These are phyloP conservation scores for Hansenula lynferdii DNA, from an alignment of 1,139 yeast genomes.

Conservation along the genomic window DNA sequence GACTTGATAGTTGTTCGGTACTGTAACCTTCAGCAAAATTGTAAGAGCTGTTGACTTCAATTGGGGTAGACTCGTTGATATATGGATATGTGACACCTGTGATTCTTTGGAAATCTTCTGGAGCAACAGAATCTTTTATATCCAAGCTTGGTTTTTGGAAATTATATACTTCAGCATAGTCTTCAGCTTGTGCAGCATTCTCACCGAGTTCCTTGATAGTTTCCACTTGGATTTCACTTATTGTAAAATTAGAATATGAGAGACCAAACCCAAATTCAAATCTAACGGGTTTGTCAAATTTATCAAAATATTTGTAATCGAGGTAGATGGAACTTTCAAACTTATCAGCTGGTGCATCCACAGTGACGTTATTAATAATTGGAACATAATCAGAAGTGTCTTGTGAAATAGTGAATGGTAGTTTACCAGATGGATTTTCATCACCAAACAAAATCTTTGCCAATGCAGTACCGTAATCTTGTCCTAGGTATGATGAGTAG, in stretches of 20 bases:
- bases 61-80: conserved; percentile 2
- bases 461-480: conserved; percentile 40
- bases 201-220: conserved; percentile 30
- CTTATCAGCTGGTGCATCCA: conserved; percentile 8
- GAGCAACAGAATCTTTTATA: conserved; percentile 1
- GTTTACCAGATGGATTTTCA: conserved; percentile 55
- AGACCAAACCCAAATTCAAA: conserved; percentile 59
- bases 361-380: conserved; percentile 22
- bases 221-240: conserved; percentile 21
- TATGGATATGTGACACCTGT: conserved; percentile 4
- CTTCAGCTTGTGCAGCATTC: conserved; percentile 18
- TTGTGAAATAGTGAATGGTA: conserved; percentile 53
- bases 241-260: conserved; percentile 43
- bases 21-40: conserved; percentile 45
- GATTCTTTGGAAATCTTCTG: conserved; percentile 1
- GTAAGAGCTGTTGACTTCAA: conserved; percentile 31
- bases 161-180: conserved; percentile 1
- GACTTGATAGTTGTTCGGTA: conserved; percentile 20
- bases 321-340: conserved; percentile 38
- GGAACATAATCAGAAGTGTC: conserved; percentile 41
- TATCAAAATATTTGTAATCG: conserved; percentile 54
- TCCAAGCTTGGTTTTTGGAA: neutral
- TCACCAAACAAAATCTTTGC: conserved; percentile 58
- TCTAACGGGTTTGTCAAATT: conserved; percentile 35
- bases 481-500: conserved; percentile 41